Conservation (phyloP, 805 yeast species). For the Sporopachydermia quercuum region DNA sequence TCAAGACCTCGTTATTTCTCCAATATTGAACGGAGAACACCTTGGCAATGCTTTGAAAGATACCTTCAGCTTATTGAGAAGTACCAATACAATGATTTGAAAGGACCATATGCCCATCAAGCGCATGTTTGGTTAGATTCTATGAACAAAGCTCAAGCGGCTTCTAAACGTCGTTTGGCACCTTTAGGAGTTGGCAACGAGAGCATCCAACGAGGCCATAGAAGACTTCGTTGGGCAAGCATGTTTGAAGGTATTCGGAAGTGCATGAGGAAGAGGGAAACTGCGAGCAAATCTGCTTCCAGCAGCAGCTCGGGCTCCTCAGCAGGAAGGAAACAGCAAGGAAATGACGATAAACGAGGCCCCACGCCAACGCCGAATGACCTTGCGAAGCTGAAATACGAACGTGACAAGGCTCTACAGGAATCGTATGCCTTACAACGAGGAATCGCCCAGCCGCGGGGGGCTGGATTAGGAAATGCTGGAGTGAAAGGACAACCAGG, state of each 20-base stretch:
- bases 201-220: slow-evolving; percentile 75
- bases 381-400: slow-evolving; percentile 66
- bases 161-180: slow-evolving; percentile 75
- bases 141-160: slow-evolving; percentile 76
- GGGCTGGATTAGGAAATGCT: neutral
- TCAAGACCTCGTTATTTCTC: slow-evolving; percentile 63
- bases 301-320: slow-evolving; percentile 25
- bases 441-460: neutral
- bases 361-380: slow-evolving; percentile 74
- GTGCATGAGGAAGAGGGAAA: slow-evolving; percentile 79
- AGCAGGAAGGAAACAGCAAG: slow-evolving; percentile 10
- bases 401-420: slow-evolving; percentile 73
- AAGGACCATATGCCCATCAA: slow-evolving; percentile 67
- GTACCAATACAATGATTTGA: slow-evolving; percentile 74
- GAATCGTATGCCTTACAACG: slow-evolving; percentile 36
- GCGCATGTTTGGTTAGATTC: slow-evolving; percentile 90
- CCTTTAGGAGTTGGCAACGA: slow-evolving; percentile 92
- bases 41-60: slow-evolving; percentile 98
- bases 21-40: slow-evolving; percentile 86
- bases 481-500: slow-evolving; percentile 4
- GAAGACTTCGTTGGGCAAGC: slow-evolving; percentile 86
- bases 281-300: slow-evolving; percentile 40
- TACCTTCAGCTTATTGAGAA: slow-evolving; percentile 85
- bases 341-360: slow-evolving; percentile 25
- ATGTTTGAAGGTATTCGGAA: slow-evolving; percentile 93